Evolutionary conservation across 805 yeast species (phyloP).

Genomic region (Tetrapisispora pingtungensis): DNA sequence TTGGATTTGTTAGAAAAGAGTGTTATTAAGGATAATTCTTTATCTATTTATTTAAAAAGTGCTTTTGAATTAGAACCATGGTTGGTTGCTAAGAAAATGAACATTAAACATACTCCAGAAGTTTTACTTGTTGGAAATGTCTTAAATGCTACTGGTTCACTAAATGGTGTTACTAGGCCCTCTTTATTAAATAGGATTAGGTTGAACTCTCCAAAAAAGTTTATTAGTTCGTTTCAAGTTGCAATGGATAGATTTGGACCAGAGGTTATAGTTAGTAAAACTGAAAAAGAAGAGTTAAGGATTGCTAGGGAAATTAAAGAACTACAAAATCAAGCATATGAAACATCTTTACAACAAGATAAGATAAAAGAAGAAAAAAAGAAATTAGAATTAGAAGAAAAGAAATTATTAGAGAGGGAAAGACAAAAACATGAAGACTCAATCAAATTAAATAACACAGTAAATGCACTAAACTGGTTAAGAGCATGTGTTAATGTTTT

Average conservation of each 20-base stretch:
- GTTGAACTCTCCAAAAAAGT: conserved; percentile 25
- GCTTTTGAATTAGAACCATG: conserved; percentile 55
- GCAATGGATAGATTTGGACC: conserved; percentile 49
- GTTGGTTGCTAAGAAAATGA: conserved; percentile 50
- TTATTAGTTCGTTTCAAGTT: conserved; percentile 30
- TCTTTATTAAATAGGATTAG: conserved; percentile 28
- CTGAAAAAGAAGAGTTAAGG: conserved; percentile 51
- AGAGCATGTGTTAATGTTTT: conserved; percentile 9
- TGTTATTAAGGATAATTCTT: conserved; percentile 28
- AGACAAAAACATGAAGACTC: conserved; percentile 6
- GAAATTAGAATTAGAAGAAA: conserved; percentile 16
- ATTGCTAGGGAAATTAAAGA: conserved; percentile 48
- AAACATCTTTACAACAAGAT: conserved; percentile 50
- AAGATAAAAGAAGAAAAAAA: conserved; percentile 41
- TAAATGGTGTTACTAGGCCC: conserved; percentile 27
- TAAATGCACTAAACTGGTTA: conserved; percentile 17
- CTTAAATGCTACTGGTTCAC: conserved; percentile 34
- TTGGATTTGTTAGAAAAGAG: conserved; percentile 27
- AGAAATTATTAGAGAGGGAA: conserved; percentile 5
- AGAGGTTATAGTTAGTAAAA: conserved; percentile 48
- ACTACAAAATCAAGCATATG: conserved; percentile 60
- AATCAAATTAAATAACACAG: conserved; percentile 11
- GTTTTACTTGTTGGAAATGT: conserved; percentile 45
- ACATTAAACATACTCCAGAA: conserved; percentile 46
- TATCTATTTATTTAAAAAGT: conserved; percentile 56